Evolutionary conservation across 148 eudicot genomes (phyloP).

Genomic region (Polygonum maritimum): DNA sequence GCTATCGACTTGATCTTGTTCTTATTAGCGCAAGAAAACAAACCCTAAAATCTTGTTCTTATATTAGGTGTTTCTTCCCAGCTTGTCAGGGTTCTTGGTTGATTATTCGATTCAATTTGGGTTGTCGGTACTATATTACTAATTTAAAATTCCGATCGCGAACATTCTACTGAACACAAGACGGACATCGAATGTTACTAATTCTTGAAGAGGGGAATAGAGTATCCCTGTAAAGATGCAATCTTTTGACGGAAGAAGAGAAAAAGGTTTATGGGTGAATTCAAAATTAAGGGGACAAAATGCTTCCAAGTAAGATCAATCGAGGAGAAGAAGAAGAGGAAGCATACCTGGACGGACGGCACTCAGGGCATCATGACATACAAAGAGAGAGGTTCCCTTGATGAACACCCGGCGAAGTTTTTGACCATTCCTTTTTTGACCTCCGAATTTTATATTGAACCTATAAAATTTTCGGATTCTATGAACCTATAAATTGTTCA

Average conservation of each 20-base stretch:
- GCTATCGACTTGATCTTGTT: neutral
- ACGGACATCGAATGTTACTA: neutral
- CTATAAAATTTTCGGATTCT: no score
- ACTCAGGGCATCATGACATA: neutral
- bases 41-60: neutral
- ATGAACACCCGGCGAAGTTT: neutral
- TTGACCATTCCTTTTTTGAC: no score
- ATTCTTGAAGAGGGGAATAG: neutral
- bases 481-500: no score
- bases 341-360: slow-evolving; percentile 2
- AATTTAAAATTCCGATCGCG: neutral
- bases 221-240: neutral
- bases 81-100: neutral
- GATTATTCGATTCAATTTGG: neutral
- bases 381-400: neutral
- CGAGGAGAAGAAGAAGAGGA: neutral
- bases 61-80: neutral
- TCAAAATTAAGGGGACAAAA: no score
- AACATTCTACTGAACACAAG: neutral
- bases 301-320: neutral
- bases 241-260: neutral
- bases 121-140: neutral
- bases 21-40: neutral
- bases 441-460: no score
- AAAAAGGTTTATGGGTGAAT: neutral